phyloP scores from a whole-genome alignment of 2,329 filamentous ascomycete genomes.

The Alternaria metachromatica region DNA sequence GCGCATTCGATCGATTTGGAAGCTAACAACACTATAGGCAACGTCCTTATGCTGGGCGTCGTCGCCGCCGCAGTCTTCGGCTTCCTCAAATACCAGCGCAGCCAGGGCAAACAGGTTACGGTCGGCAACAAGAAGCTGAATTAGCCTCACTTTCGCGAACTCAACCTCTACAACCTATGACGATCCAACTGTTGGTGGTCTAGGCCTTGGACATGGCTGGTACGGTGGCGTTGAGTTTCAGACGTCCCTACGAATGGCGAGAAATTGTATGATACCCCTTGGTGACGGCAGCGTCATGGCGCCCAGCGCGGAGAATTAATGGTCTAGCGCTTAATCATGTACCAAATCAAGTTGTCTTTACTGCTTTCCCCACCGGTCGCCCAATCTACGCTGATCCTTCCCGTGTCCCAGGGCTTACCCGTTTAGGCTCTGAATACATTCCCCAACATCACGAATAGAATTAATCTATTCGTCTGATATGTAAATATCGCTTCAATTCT shows the following conservation, averaged over 20 bases:
- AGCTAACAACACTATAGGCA: slow-evolving; percentile 33
- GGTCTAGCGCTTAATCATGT: neutral
- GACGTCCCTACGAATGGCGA: neutral
- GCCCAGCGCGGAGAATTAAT: neutral
- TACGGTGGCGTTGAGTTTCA: neutral
- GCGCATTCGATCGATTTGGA: neutral
- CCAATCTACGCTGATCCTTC: neutral
- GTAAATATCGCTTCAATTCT: neutral
- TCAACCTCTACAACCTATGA: neutral
- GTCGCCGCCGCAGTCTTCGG: slow-evolving; percentile 40
- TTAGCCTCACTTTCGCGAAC: slow-evolving; percentile 13
- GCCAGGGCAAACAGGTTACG: slow-evolving; percentile 43
- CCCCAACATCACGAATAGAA: neutral
- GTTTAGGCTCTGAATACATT: slow-evolving; percentile 7
- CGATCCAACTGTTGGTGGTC: neutral
- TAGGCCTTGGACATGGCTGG: neutral
- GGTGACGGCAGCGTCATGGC: neutral
- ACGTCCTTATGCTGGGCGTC: slow-evolving; percentile 44
- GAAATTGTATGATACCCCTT: slow-evolving; percentile 8
- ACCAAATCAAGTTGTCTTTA: neutral
- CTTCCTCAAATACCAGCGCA: slow-evolving; percentile 48
- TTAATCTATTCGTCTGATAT: neutral
- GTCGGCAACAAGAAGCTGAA: slow-evolving; percentile 49
- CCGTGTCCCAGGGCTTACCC: slow-evolving; percentile 1
- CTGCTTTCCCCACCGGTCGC: neutral